Percentiles rank a stretch among this genome's conserved stretches.
phyloP scores from a whole-genome alignment of 2,329 filamentous ascomycete genomes.

The Nemania sp. region DNA sequence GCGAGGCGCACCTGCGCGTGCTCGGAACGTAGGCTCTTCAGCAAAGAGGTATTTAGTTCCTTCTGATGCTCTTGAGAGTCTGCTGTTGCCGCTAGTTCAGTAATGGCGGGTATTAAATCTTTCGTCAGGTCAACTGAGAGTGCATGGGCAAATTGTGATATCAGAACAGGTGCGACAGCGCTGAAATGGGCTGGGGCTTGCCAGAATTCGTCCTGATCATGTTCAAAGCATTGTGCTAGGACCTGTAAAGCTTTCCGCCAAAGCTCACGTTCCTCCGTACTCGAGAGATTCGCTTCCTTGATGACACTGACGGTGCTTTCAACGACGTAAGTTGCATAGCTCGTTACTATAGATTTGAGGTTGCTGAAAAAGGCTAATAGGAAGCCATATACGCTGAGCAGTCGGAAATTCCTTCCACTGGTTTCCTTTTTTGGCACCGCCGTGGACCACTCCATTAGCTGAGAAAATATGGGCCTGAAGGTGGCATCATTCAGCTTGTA shows the following conservation, averaged over 20 bases:
- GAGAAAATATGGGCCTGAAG: conserved; percentile 91
- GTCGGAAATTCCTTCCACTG: conserved; percentile 69
- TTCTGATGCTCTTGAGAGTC: conserved; percentile 92
- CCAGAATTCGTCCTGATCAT: conserved; percentile 97
- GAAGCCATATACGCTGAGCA: conserved; percentile 85
- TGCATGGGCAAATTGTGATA: conserved; percentile 72
- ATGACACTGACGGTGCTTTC: conserved; percentile 79
- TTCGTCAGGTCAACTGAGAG: conserved; percentile 56
- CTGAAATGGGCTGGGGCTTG: conserved; percentile 89
- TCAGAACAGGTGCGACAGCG: conserved; percentile 75
- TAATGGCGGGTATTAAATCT: conserved; percentile 78
- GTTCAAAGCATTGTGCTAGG: conserved; percentile 80
- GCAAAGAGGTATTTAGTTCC: conserved; percentile 81
- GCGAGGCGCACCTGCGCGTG: conserved; percentile 79
- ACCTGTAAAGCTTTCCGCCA: conserved; percentile 78
- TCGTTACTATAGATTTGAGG: conserved; percentile 93
- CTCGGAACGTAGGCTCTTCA: conserved; percentile 82
- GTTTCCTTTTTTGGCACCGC: conserved; percentile 72
- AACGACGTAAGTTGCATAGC: conserved; percentile 86
- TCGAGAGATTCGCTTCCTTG: conserved; percentile 56
- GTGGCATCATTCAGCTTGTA: conserved; percentile 95
- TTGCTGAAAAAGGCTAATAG: conserved; percentile 82
- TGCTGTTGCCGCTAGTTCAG: conserved; percentile 82
- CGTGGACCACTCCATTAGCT: conserved; percentile 84
- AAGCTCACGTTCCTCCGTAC: conserved; percentile 67